Percentiles rank a stretch among this genome's conserved stretches.
phyloP scores from a whole-genome alignment of 108 stramenopile species.

The Fragilariopsis cylindrus region DNA sequence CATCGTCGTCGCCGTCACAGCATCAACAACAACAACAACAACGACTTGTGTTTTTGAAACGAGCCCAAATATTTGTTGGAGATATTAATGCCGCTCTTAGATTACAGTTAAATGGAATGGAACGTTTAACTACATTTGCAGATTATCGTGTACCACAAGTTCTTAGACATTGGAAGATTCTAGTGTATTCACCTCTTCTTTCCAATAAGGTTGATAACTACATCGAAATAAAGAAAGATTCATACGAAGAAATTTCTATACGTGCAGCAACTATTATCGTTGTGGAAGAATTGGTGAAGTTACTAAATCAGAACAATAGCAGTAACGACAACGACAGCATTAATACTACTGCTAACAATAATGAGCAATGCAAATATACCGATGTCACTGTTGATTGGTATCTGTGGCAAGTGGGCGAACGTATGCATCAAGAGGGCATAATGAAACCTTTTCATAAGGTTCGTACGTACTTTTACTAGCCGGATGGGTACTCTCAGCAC shows the following conservation, averaged over 20 bases:
- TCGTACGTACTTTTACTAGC: conserved; percentile 76
- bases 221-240: conserved; percentile 49
- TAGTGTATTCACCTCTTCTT: conserved; percentile 64
- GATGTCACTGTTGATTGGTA: conserved; percentile 89
- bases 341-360: not conserved
- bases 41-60: conserved; percentile 77
- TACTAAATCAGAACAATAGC: conserved; percentile 36
- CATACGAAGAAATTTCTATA: conserved; percentile 81
- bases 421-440: conserved; percentile 54
- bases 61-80: conserved; percentile 90
- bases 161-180: conserved; percentile 66
- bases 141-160: conserved; percentile 94
- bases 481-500: too few species aligned
- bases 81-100: conserved; percentile 83
- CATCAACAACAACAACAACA: conserved; percentile 10
- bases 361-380: conserved; percentile 15
- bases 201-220: conserved; percentile 55
- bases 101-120: conserved; percentile 34
- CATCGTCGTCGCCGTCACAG: not conserved
- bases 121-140: conserved; percentile 86
- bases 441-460: conserved; percentile 77
- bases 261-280: conserved; percentile 87
- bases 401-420: conserved; percentile 85
- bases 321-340: conserved; percentile 16
- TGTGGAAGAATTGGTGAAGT: conserved; percentile 78